These are phyloP conservation scores for Entoloma clypeatum DNA, from an alignment of 1,284 basidiomycete genomes.

Conservation along the genomic window DNA sequence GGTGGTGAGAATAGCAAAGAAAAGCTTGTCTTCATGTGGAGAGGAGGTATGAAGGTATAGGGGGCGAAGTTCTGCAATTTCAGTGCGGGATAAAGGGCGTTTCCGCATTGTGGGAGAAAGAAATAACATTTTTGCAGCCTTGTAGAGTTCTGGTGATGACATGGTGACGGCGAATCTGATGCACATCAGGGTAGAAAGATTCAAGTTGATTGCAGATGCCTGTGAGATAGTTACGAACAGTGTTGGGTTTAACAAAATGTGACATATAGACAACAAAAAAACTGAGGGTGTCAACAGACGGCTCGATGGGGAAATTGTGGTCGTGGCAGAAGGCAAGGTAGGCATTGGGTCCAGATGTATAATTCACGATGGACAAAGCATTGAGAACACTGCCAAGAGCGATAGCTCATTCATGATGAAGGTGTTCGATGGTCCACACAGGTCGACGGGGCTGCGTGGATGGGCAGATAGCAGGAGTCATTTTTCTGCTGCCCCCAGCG, in stretches of 20 bases:
- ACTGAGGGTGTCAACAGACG: conserved; percentile 23
- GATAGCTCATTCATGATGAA: too few species aligned
- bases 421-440: too few species aligned
- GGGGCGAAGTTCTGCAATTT: background rate
- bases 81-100: background rate
- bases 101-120: background rate
- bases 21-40: background rate
- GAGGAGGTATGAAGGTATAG: background rate
- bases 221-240: too few species aligned
- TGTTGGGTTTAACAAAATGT: conserved; percentile 20
- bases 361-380: too few species aligned
- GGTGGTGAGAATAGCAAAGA: background rate
- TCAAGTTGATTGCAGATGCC: too few species aligned
- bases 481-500: too few species aligned
- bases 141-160: background rate
- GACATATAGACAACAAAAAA: conserved; percentile 24
- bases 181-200: too few species aligned
- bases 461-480: too few species aligned
- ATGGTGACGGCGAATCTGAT: conserved; percentile 25
- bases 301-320: too few species aligned
- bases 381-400: too few species aligned
- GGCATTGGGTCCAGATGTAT: conserved; percentile 10
- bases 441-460: too few species aligned
- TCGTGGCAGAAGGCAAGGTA: conserved; percentile 18
- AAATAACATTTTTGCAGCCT: background rate